Evolutionary conservation across 306 rosid genomes (phyloP).

Genomic region (Quillaja saponaria): DNA sequence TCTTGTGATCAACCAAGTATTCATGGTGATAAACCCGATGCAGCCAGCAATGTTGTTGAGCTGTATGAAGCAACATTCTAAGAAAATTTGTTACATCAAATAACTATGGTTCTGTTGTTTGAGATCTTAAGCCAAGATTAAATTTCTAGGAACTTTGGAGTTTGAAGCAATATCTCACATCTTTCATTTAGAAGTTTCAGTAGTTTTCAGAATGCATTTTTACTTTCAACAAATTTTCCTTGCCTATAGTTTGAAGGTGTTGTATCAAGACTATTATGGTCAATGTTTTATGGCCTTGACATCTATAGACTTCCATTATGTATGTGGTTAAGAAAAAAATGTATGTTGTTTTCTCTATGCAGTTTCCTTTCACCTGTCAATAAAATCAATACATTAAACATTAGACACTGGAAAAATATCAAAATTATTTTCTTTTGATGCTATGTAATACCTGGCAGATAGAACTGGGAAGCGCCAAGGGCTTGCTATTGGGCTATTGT

Average conservation of each 20-base stretch:
- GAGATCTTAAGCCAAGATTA: not conserved
- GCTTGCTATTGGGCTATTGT: slow-evolving; percentile 59
- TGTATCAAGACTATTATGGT: too few species aligned
- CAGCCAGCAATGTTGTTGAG: not conserved
- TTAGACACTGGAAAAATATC: not conserved
- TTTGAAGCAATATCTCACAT: not conserved
- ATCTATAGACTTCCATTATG: not conserved
- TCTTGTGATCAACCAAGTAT: not conserved
- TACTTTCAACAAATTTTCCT: too few species aligned
- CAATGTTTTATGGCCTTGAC: too few species aligned
- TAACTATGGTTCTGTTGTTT: not conserved
- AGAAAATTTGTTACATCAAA: not conserved
- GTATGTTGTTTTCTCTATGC: not conserved
- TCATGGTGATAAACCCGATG: not conserved
- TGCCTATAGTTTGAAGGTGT: too few species aligned
- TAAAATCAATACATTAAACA: not conserved
- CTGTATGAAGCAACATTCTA: not conserved
- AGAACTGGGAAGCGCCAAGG: slow-evolving; percentile 76
- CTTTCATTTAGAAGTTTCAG: not conserved
- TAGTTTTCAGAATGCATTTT: not conserved
- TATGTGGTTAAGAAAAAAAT: not conserved
- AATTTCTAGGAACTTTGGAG: not conserved
- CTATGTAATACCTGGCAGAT: slow-evolving; percentile 56
- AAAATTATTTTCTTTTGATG: not conserved
- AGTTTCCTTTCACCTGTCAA: not conserved